Evolutionary conservation across 768 basidiomycete species (phyloP), one percentile per base, ranked within the genome.

Genomic region (Mycena chlorophos): DNA sequence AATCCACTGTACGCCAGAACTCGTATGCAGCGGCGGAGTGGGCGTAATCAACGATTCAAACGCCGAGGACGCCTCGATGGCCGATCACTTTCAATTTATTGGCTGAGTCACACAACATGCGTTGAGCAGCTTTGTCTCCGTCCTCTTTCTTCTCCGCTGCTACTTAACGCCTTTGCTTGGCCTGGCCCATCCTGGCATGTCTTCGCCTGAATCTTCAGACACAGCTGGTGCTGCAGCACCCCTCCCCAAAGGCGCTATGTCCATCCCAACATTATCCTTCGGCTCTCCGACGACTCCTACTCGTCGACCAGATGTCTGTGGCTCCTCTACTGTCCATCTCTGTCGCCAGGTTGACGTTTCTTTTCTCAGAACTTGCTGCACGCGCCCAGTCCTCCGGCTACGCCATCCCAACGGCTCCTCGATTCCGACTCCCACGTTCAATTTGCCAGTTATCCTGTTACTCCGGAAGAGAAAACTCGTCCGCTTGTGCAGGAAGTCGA

Each of bases 241-340:
- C 0, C 60, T 55, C 27, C 60, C 60, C 17, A 61, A 55, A 49
- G 60, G 60, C 60, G 60, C 60, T 12, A 61, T 61, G 60, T 29
- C 49, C 10, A 38, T 51, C n/a, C 55, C 59, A 3, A 48, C 42
- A 30, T 29, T 60, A 16, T 30, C 42, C 13, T 56, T 50, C 17
- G 30, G 45, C 4, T 38, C 57, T 5, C 57, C 55, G 38, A 47
- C 52, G 25, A 19, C 50, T 54, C 40, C 49, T 17, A 50, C 39
- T 19, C 52, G 49, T 6, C 49, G 29, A 39, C 53, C 47, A 13
- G 57, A 10, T n/a, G 34, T 37, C 10, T 58, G 23, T 34, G 49
- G 54, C 20, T 38, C 17, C 25, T 25, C 14, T n/a, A 5, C 22
- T 2, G 3, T 20, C 30, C 23, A 17, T 19, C 13, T 13, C 28